Evolutionary conservation across 2,329 filamentous ascomycete species (phyloP).

Genomic region (Aspergillus caelatus): DNA sequence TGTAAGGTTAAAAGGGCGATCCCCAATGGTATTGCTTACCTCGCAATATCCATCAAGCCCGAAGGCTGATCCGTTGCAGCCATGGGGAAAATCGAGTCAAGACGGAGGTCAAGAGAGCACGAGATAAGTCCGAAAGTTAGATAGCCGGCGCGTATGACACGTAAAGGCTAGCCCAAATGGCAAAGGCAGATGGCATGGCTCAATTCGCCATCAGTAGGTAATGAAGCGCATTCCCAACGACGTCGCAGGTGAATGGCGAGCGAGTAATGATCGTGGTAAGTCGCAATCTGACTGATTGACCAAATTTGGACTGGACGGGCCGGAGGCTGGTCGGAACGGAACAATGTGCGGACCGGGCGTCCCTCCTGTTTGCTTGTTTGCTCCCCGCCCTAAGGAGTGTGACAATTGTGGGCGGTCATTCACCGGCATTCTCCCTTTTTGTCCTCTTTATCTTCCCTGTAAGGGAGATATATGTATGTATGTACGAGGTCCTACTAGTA

Average conservation of each 20-base stretch:
- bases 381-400: background rate
- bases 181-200: constrained; percentile 24
- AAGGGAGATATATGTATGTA: background rate
- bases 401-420: background rate
- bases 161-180: constrained; percentile 14
- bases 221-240: constrained; percentile 11
- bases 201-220: constrained; percentile 20
- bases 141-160: constrained; percentile 17
- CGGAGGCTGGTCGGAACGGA: constrained; percentile 7
- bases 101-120: constrained; percentile 6
- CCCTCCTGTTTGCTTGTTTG: constrained; percentile 6
- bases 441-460: background rate
- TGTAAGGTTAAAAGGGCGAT: too few relatives aligned
- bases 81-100: constrained; percentile 31
- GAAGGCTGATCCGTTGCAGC: constrained; percentile 43
- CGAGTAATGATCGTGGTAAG: constrained; percentile 58
- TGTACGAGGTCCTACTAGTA: background rate
- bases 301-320: constrained; percentile 17
- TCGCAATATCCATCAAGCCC: constrained; percentile 48
- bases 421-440: background rate
- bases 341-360: constrained; percentile 2
- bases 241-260: constrained; percentile 68
- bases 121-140: constrained; percentile 5
- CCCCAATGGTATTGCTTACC: constrained; percentile 27
- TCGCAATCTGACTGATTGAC: constrained; percentile 13